Percentiles rank a stretch among this genome's conserved stretches.
phyloP scores from a whole-genome alignment of 495 filamentous ascomycete genomes.

The Pseudevernia furfuracea region DNA sequence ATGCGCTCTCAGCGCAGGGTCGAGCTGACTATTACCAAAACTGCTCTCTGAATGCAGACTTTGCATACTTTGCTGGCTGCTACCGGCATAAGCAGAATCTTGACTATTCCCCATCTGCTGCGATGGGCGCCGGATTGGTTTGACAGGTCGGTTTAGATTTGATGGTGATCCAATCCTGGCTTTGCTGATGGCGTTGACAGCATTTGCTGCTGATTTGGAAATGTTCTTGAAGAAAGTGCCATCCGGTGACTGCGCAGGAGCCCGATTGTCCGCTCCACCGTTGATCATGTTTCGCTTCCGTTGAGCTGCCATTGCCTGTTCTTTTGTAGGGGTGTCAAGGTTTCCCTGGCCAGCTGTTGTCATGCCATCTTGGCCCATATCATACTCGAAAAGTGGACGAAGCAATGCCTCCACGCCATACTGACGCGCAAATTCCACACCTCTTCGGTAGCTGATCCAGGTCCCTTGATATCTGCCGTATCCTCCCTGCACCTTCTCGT shows the following conservation, averaged over 20 bases:
- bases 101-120: conserved; percentile 59
- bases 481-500: conserved; percentile 97
- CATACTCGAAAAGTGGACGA: conserved; percentile 77
- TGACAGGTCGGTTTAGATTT: conserved; percentile 44
- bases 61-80: conserved; percentile 62
- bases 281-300: conserved; percentile 79
- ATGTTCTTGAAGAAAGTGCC: conserved; percentile 96
- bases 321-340: conserved; percentile 92
- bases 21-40: conserved; percentile 48
- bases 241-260: conserved; percentile 53
- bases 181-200: conserved; percentile 91
- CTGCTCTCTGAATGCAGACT: conserved; percentile 57
- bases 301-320: conserved; percentile 97
- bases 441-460: conserved; percentile 89
- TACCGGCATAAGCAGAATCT: conserved; percentile 47
- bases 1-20: conserved; percentile 48
- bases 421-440: conserved; percentile 84
- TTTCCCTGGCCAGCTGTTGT: conserved; percentile 50
- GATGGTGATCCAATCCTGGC: conserved; percentile 74
- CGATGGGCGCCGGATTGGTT: conserved; percentile 46
- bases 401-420: conserved; percentile 89
- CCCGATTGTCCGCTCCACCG: conserved; percentile 57
- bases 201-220: conserved; percentile 82
- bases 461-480: conserved; percentile 99
- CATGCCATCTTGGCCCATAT: conserved; percentile 71